Evolutionary conservation across 805 yeast genomes (phyloP).

Genomic region (Maudiozyma saulgeensis): DNA sequence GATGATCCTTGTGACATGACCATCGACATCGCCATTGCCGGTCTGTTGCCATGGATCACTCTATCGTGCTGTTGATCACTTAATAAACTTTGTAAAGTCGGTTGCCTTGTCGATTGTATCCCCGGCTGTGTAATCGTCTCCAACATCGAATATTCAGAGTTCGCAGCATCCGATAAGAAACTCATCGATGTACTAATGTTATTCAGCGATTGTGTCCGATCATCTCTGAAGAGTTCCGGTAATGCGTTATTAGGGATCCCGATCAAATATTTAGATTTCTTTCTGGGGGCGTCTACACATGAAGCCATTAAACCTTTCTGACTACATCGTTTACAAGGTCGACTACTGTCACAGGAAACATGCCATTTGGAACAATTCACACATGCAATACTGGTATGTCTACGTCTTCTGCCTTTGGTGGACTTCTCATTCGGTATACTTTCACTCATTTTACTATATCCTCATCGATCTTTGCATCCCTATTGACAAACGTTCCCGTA

Average conservation of each 20-base stretch:
- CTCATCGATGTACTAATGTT: background rate
- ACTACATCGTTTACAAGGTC: constrained; percentile 78
- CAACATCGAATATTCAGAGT: constrained; percentile 59
- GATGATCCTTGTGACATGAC: constrained; percentile 6
- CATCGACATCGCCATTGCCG: too few relatives aligned
- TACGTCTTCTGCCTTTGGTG: constrained; percentile 15
- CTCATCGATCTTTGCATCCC: background rate
- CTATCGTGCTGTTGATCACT: background rate
- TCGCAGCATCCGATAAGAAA: constrained; percentile 63
- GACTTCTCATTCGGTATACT: background rate
- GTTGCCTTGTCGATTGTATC: background rate
- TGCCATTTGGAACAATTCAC: constrained; percentile 85
- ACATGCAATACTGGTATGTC: constrained; percentile 82
- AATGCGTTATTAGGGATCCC: constrained; percentile 40
- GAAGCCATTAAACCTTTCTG: constrained; percentile 54
- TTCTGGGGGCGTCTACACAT: constrained; percentile 86
- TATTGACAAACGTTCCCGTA: background rate
- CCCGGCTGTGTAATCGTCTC: constrained; percentile 50
- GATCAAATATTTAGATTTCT: constrained; percentile 68
- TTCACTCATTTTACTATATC: background rate
- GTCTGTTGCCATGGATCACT: too few relatives aligned
- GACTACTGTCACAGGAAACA: constrained; percentile 74
- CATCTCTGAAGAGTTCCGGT: constrained; percentile 8
- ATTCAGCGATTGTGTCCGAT: background rate
- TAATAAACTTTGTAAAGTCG: background rate